phyloP scores from a whole-genome alignment of 2,329 filamentous ascomycete species.

The Chaetoscypha palmicola region DNA sequence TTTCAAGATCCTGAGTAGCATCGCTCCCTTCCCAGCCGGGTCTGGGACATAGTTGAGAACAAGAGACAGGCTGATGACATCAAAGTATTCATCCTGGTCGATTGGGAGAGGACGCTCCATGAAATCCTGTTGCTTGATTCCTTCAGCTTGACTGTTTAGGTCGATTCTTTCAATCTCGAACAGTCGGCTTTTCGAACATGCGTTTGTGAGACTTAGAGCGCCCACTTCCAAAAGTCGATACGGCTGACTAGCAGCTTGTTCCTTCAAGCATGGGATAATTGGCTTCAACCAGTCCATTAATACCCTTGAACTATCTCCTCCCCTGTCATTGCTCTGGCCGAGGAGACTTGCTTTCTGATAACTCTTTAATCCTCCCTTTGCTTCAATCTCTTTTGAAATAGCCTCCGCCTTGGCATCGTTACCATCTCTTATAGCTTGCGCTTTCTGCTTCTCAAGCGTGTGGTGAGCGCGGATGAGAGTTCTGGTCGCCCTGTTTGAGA shows the following conservation, averaged over 20 bases:
- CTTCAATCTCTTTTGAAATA: slow-evolving; percentile 47
- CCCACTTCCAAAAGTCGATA: slow-evolving; percentile 81
- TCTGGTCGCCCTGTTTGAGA: slow-evolving; percentile 58
- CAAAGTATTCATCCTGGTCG: slow-evolving; percentile 59
- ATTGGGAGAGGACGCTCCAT: slow-evolving; percentile 76
- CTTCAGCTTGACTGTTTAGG: slow-evolving; percentile 74
- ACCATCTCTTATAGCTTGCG: slow-evolving; percentile 48
- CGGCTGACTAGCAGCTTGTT: slow-evolving; percentile 22
- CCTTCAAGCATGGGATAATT: slow-evolving; percentile 24
- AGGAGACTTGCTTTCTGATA: slow-evolving; percentile 65
- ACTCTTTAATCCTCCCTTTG: slow-evolving; percentile 52
- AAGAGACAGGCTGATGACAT: slow-evolving; percentile 84
- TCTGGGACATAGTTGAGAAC: slow-evolving; percentile 93
- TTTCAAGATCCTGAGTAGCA: slow-evolving; percentile 68
- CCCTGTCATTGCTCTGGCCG: slow-evolving; percentile 57
- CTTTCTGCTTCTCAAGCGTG: slow-evolving; percentile 54
- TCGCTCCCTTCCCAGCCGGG: slow-evolving; percentile 66
- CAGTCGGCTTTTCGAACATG: slow-evolving; percentile 64
- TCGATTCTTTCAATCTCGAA: slow-evolving; percentile 82
- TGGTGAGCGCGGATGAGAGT: slow-evolving; percentile 60
- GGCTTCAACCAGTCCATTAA: slow-evolving; percentile 56
- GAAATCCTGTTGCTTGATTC: slow-evolving; percentile 85
- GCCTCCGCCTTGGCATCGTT: slow-evolving; percentile 41
- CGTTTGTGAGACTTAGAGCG: slow-evolving; percentile 76
- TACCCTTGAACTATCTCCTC: slow-evolving; percentile 59